Evolutionary conservation across 805 yeast species (phyloP).

Genomic region (Kurtzmaniella fragi): DNA sequence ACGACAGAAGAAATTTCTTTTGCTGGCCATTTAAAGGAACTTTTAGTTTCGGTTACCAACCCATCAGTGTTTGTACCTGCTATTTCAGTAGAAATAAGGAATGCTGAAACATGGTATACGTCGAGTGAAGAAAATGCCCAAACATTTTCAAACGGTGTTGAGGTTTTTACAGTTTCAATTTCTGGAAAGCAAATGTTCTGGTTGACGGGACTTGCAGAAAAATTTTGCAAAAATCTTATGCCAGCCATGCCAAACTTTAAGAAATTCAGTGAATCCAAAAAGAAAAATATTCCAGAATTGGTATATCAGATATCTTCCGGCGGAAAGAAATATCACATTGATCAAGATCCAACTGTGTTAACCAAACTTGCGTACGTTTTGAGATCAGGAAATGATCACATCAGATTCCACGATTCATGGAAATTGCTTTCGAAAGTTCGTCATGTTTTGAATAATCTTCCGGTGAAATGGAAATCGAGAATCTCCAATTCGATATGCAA

Average conservation of each 20-base stretch:
- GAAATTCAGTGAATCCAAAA: conserved; percentile 8
- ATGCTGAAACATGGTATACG: conserved; percentile 35
- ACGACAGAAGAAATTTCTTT: conserved; percentile 11
- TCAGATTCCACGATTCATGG: conserved; percentile 84
- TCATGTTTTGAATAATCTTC: conserved; percentile 60
- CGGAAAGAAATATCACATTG: conserved; percentile 41
- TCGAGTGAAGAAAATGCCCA: conserved; percentile 10
- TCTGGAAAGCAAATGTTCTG: conserved; percentile 15
- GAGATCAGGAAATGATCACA: conserved; percentile 66
- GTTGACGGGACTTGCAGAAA: conserved; percentile 13
- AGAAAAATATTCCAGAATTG: conserved; percentile 25
- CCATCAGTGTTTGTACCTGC: conserved; percentile 17
- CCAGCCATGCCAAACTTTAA: conserved; percentile 15
- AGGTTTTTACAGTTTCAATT: conserved; percentile 3
- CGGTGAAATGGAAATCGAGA: conserved; percentile 43
- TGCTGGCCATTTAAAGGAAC: conserved; percentile 30
- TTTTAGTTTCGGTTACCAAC: conserved; percentile 16
- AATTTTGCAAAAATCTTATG: conserved; percentile 7
- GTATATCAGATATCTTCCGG: conserved; percentile 38
- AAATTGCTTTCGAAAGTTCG: conserved; percentile 73
- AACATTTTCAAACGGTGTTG: conserved; percentile 5
- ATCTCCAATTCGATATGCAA: conserved; percentile 25
- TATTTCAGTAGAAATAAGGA: conserved; percentile 14
- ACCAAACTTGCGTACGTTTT: conserved; percentile 85
- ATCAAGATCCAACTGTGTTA: conserved; percentile 83